Conservation (phyloP, 2,329 filamentous ascomycete species). For the Aureobasidium pullulans region DNA sequence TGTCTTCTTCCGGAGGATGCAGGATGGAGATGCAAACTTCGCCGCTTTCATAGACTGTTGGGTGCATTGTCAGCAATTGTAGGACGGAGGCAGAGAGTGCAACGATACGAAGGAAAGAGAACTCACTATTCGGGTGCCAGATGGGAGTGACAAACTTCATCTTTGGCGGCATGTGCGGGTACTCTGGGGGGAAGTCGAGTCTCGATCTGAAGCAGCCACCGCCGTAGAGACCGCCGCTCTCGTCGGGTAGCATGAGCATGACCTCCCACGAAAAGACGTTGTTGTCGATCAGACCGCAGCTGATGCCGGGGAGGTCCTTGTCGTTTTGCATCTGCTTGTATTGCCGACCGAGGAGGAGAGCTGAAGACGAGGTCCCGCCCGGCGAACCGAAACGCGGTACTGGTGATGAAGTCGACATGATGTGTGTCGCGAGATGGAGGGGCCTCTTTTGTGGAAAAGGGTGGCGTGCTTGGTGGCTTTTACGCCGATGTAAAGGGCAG, state of each 20-base stretch:
- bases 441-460: not conserved
- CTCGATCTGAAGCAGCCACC: constrained; percentile 88
- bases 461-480: not conserved
- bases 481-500: not conserved
- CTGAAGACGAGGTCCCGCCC: constrained; percentile 47
- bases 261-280: constrained; percentile 98
- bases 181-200: constrained; percentile 74
- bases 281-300: constrained; percentile 77
- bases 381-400: constrained; percentile 8
- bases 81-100: not conserved
- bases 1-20: constrained; percentile 89
- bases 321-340: constrained; percentile 90
- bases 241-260: constrained; percentile 96
- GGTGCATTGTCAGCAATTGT: not conserved
- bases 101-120: not conserved
- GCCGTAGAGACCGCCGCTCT: constrained; percentile 31
- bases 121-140: constrained; percentile 82
- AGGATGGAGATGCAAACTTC: constrained; percentile 95
- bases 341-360: constrained; percentile 70
- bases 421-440: not conserved
- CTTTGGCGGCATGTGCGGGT: constrained; percentile 80
- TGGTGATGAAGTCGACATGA: constrained; percentile 8
- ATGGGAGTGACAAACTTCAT: constrained; percentile 81
- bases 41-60: constrained; percentile 68
- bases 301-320: constrained; percentile 90